phyloP scores from a whole-genome alignment of 75 land plant species.

The Sequoiadendron giganteum region DNA sequence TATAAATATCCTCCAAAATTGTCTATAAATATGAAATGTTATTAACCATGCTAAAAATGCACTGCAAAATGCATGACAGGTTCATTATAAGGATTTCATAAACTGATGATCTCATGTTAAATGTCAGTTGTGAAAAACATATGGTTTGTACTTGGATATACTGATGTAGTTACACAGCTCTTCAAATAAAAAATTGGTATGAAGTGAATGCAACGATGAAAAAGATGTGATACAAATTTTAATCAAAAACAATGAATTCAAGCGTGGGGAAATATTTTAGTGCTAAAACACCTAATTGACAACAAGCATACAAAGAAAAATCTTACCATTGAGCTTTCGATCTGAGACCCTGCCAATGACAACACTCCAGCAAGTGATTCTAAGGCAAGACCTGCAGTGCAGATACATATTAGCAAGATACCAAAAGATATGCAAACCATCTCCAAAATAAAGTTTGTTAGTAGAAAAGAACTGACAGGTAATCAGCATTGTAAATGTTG shows the following conservation, averaged over 20 bases:
- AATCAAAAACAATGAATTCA: neutral
- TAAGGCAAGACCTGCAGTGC: conserved; percentile 52
- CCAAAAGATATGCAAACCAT: neutral
- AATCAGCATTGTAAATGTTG: neutral
- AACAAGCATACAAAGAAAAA: neutral
- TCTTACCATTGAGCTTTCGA: conserved; percentile 54
- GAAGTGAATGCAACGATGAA: neutral
- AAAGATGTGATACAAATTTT: neutral
- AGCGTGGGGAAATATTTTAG: neutral
- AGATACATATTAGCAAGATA: neutral
- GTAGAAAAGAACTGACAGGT: neutral
- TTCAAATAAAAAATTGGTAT: neutral
- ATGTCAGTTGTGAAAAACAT: neutral
- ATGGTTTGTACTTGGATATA: neutral
- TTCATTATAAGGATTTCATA: neutral
- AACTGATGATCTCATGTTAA: neutral
- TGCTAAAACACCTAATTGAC: neutral
- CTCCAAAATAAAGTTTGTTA: neutral
- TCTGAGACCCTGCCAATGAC: conserved; percentile 45
- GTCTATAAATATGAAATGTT: neutral
- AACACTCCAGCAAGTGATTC: conserved; percentile 61
- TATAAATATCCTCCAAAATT: too few relatives aligned
- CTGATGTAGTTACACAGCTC: neutral
- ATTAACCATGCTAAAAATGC: neutral
- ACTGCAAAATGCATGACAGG: neutral